Conservation (phyloP, 768 basidiomycete species). For the Rhizopogon sp. region DNA sequence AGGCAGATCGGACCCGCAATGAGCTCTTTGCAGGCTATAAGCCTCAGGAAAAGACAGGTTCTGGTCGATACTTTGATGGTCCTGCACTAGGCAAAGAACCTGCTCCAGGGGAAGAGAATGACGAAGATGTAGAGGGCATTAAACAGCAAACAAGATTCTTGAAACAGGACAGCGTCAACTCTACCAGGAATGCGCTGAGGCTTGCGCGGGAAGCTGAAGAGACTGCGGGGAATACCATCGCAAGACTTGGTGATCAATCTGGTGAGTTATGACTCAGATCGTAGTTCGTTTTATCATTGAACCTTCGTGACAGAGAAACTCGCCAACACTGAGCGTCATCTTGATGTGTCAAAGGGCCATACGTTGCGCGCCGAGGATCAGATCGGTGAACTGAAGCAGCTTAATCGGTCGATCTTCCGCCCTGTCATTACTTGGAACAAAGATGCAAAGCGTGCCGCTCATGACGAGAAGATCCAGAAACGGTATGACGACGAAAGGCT, state of each 20-base stretch:
- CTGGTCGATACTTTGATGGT: constrained; percentile 69
- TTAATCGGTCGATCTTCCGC: constrained; percentile 93
- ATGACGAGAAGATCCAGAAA: constrained; percentile 76
- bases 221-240: constrained; percentile 81
- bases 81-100: constrained; percentile 42
- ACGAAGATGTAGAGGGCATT: constrained; percentile 91
- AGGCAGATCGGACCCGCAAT: constrained; percentile 61
- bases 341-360: constrained; percentile 88
- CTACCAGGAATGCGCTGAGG: constrained; percentile 87
- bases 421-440: constrained; percentile 93
- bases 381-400: constrained; percentile 88
- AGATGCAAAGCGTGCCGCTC: constrained; percentile 80
- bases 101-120: constrained; percentile 64
- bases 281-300: background rate
- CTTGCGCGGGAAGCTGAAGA: constrained; percentile 97
- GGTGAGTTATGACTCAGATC: constrained; percentile 44
- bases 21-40: constrained; percentile 77
- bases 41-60: constrained; percentile 43
- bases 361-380: constrained; percentile 87
- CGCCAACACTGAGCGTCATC: constrained; percentile 91
- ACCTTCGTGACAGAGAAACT: constrained; percentile 55
- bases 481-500: constrained; percentile 85
- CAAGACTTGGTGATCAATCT: constrained; percentile 86
- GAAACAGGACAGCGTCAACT: constrained; percentile 90
- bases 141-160: constrained; percentile 84